Percentiles rank a stretch among this genome's conserved stretches.
Conservation (phyloP, 2,329 filamentous ascomycete species). For the Dactylonectria macrodidyma region DNA sequence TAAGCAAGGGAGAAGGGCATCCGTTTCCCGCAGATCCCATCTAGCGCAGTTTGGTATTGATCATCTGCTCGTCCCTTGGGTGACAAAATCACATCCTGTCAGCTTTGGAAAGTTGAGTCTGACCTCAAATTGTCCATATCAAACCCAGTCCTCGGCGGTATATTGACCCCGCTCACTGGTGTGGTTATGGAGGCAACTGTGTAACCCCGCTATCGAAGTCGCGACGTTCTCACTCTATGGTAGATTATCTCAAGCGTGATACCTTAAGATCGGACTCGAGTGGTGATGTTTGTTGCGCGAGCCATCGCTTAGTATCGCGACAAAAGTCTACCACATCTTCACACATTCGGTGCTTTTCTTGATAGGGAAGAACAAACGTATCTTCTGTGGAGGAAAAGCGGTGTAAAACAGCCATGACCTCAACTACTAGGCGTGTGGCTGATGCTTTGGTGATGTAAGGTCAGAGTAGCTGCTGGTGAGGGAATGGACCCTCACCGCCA, state of each 20-base stretch:
- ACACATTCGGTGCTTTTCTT: background rate
- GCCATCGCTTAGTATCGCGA: background rate
- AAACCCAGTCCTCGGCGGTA: slow-evolving; percentile 11
- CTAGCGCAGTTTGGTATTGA: background rate
- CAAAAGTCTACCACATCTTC: background rate
- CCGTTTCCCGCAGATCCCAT: slow-evolving; percentile 6
- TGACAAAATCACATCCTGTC: background rate
- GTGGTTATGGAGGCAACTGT: slow-evolving; percentile 1
- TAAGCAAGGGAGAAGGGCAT: slow-evolving; percentile 15
- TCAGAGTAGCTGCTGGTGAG: no score
- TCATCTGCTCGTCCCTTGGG: slow-evolving; percentile 6
- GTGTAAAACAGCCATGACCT: background rate
- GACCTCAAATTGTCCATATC: slow-evolving; percentile 13
- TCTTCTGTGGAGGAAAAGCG: slow-evolving; percentile 5
- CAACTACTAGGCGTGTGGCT: no score
- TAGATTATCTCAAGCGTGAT: no score
- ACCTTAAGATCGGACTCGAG: background rate
- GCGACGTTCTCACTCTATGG: background rate
- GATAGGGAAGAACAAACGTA: background rate
- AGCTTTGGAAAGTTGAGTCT: slow-evolving; percentile 26
- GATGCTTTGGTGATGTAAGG: no score
- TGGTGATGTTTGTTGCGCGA: background rate
- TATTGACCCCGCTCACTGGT: slow-evolving; percentile 8
- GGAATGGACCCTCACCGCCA: no score
- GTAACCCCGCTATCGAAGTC: background rate